Percentiles rank a stretch among this genome's conserved stretches.
These are phyloP conservation scores for Colletotrichum graminicola DNA, from an alignment of 2,329 filamentous ascomycete genomes.

Conservation along the genomic window DNA sequence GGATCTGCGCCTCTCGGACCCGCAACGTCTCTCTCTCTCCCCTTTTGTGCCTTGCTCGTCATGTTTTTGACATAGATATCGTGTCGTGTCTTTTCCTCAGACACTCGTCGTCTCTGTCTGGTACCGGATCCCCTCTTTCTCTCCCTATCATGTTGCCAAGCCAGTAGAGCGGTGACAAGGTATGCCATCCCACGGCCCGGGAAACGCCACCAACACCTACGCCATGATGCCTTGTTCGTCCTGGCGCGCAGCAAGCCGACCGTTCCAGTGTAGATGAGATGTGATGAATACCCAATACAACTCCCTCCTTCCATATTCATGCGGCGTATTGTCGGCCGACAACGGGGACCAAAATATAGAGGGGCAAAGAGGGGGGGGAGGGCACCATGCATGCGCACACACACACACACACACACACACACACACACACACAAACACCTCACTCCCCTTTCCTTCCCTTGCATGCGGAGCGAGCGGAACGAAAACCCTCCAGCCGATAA, in stretches of 20 bases:
- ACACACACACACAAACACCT: background rate
- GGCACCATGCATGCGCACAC: background rate
- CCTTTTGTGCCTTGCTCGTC: slow-evolving; percentile 7
- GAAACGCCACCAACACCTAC: slow-evolving; percentile 27
- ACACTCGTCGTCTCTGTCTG: slow-evolving; percentile 24
- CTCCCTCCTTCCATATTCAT: slow-evolving; percentile 25
- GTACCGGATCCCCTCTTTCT: background rate
- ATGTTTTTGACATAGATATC: slow-evolving; percentile 7
- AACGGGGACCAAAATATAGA: slow-evolving; percentile 12
- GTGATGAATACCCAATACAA: slow-evolving; percentile 23
- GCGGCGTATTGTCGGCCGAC: slow-evolving; percentile 21
- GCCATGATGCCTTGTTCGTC: slow-evolving; percentile 30
- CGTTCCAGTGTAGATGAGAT: slow-evolving; percentile 25
- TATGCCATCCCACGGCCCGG: background rate
- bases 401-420: no score
- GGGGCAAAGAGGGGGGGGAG: background rate
- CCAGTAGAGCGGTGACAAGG: slow-evolving; percentile 13
- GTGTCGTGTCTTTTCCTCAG: slow-evolving; percentile 27
- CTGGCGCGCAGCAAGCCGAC: slow-evolving; percentile 19
- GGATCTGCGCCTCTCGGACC: slow-evolving; percentile 11
- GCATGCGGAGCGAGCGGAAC: slow-evolving; percentile 23
- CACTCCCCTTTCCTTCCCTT: slow-evolving; percentile 20
- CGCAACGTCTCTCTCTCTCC: background rate
- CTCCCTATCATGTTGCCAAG: background rate
- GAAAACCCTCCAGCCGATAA: slow-evolving; percentile 24